These are phyloP conservation scores for Ophiosphaerella herpotricha DNA, from an alignment of 2,329 filamentous ascomycete genomes.

Conservation along the genomic window DNA sequence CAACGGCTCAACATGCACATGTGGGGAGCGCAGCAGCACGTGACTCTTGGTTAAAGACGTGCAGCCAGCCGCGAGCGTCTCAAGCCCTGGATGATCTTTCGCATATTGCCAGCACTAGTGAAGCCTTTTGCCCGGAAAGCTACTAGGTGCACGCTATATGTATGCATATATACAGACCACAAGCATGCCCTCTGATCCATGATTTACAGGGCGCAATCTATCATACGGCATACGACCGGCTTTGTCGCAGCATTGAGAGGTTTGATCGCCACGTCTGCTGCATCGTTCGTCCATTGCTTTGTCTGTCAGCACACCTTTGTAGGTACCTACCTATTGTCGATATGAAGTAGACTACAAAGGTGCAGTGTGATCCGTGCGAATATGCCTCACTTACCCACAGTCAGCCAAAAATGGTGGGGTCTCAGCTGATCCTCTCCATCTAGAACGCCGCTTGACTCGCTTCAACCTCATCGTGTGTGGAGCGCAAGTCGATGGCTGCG, in stretches of 20 bases:
- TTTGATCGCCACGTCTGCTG: too few relatives aligned
- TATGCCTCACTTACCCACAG: neutral
- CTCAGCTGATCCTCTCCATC: constrained; percentile 16
- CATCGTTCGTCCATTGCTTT: neutral
- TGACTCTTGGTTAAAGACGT: constrained; percentile 15
- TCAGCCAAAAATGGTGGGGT: constrained; percentile 12
- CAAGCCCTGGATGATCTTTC: constrained; percentile 12
- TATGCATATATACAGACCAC: constrained; percentile 2
- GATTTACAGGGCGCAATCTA: constrained; percentile 24
- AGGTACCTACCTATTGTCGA: neutral
- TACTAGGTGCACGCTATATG: constrained; percentile 13
- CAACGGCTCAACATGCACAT: neutral
- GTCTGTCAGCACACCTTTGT: neutral
- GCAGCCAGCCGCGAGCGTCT: constrained; percentile 7
- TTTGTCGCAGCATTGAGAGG: constrained; percentile 7
- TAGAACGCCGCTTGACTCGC: constrained; percentile 32
- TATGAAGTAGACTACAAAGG: too few relatives aligned
- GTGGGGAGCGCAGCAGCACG: constrained; percentile 22
- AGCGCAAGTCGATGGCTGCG: constrained; percentile 18
- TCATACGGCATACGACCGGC: constrained; percentile 6
- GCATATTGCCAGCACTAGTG: constrained; percentile 13
- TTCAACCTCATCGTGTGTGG: constrained; percentile 11
- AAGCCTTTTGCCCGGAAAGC: constrained; percentile 13
- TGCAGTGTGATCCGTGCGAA: constrained; percentile 3
- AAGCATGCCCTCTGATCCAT: constrained; percentile 14